Evolutionary conservation across 164 flowering plant species (phyloP).

Genomic region (Vitis amurensis): DNA sequence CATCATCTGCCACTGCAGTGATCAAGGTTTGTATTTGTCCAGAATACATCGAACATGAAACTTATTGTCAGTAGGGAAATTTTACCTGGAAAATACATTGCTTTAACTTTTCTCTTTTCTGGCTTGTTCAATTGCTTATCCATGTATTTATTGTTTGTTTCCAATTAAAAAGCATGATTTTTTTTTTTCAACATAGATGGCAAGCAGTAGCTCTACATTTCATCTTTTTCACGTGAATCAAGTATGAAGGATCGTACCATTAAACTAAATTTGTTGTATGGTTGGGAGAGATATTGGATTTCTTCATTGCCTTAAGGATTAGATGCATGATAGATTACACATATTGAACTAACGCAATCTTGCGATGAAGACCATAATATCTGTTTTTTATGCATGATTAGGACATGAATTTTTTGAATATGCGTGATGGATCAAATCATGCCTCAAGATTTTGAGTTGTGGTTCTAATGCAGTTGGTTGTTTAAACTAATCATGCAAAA

Average conservation of each 20-base stretch:
- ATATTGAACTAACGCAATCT: too few relatives aligned
- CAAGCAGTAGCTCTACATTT: too few relatives aligned
- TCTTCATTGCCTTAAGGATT: too few relatives aligned
- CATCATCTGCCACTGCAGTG: constrained; percentile 89
- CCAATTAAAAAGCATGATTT: too few relatives aligned
- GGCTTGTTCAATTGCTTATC: too few relatives aligned
- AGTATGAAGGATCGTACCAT: too few relatives aligned
- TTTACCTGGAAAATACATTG: neutral
- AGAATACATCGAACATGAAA: neutral
- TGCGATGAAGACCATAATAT: neutral
- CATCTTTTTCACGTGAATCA: too few relatives aligned
- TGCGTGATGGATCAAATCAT: too few relatives aligned
- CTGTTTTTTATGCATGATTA: neutral
- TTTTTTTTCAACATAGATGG: too few relatives aligned
- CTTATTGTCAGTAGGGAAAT: neutral
- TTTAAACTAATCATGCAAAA: neutral
- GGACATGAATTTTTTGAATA: neutral
- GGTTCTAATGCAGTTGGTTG: neutral
- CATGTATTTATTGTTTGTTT: too few relatives aligned
- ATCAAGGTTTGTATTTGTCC: constrained; percentile 53
- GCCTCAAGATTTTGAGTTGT: too few relatives aligned
- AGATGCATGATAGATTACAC: too few relatives aligned
- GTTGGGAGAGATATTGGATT: neutral
- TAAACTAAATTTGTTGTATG: neutral
- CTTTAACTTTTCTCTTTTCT: neutral